A percentile compares a stretch with the other conserved stretches of the same genome.
Conservation (phyloP, 768 basidiomycete genomes). For the Pleurotus tuoliensis region DNA sequence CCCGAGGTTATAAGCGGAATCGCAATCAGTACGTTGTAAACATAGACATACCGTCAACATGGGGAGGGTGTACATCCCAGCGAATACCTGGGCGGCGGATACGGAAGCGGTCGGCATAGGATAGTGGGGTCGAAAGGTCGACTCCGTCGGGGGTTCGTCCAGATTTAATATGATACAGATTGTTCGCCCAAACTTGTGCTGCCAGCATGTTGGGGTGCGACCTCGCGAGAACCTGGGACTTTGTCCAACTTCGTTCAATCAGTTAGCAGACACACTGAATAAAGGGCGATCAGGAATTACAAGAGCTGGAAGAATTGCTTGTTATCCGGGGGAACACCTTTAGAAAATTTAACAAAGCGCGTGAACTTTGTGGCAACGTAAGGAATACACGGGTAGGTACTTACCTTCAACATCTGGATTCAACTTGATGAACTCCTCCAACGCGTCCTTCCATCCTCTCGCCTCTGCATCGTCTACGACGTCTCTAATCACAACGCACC, state of each 20-base stretch:
- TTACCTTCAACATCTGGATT: conserved; percentile 46
- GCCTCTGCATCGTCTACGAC: conserved; percentile 47
- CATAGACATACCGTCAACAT: conserved; percentile 17
- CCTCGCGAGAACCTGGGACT: conserved; percentile 50
- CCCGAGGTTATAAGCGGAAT: conserved; percentile 9
- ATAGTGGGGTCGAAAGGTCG: conserved; percentile 47
- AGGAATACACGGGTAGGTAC: too few species aligned
- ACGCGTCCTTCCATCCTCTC: conserved; percentile 41
- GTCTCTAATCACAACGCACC: conserved; percentile 46
- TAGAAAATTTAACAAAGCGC: neutral
- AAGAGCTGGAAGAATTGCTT: conserved; percentile 62
- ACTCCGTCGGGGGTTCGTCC: conserved; percentile 35
- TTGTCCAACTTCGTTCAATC: conserved; percentile 18
- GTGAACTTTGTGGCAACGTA: neutral
- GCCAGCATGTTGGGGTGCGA: conserved; percentile 51
- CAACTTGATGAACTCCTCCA: conserved; percentile 44
- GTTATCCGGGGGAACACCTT: conserved; percentile 42
- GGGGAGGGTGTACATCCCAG: conserved; percentile 36
- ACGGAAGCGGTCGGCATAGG: conserved; percentile 61
- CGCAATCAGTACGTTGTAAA: conserved; percentile 12
- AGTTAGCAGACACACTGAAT: neutral
- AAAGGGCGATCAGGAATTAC: conserved; percentile 24
- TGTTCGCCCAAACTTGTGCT: conserved; percentile 45
- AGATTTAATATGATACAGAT: conserved; percentile 36
- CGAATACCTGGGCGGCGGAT: conserved; percentile 52